phyloP scores from a whole-genome alignment of 768 basidiomycete species.

The Heimioporus sp. region DNA sequence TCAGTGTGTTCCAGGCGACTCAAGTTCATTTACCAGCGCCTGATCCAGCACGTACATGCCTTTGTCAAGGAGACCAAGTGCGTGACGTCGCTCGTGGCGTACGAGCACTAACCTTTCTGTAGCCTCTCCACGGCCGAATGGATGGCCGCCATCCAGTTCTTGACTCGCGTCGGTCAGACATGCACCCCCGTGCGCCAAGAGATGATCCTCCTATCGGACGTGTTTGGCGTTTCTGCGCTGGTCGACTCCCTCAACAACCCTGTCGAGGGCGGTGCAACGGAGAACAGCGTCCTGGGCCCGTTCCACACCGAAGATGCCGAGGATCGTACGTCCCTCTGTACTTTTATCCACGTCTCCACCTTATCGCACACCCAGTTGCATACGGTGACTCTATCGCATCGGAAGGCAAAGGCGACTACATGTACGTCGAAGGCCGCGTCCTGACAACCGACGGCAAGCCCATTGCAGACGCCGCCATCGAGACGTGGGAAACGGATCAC shows the following conservation, averaged over 20 bases:
- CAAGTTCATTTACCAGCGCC: conserved; percentile 46
- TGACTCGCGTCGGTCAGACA: conserved; percentile 72
- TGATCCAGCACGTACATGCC: conserved; percentile 70
- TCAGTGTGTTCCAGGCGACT: conserved; percentile 31
- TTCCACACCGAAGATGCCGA: conserved; percentile 80
- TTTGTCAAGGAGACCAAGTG: conserved; percentile 70
- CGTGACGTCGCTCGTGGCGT: conserved; percentile 7
- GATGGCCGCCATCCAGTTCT: conserved; percentile 76
- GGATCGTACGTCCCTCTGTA: conserved; percentile 46
- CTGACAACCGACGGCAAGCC: conserved; percentile 58
- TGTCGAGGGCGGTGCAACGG: conserved; percentile 59
- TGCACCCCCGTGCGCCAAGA: conserved; percentile 73
- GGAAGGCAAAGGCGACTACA: conserved; percentile 82
- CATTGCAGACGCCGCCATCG: conserved; percentile 62
- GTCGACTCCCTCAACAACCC: conserved; percentile 76
- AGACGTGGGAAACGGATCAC: conserved; percentile 83
- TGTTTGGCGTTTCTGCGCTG: conserved; percentile 73
- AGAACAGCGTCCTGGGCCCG: conserved; percentile 77
- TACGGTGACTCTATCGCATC: conserved; percentile 79
- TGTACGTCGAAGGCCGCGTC: conserved; percentile 77
- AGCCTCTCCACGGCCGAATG: conserved; percentile 82
- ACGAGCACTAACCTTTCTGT: background rate
- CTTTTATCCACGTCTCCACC: background rate
- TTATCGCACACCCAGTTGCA: conserved; percentile 41
- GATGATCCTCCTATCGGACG: conserved; percentile 84